Base-by-base conservation (phyloP, 2,329 filamentous ascomycete genomes). In the Fusarium sacchari region DNA sequence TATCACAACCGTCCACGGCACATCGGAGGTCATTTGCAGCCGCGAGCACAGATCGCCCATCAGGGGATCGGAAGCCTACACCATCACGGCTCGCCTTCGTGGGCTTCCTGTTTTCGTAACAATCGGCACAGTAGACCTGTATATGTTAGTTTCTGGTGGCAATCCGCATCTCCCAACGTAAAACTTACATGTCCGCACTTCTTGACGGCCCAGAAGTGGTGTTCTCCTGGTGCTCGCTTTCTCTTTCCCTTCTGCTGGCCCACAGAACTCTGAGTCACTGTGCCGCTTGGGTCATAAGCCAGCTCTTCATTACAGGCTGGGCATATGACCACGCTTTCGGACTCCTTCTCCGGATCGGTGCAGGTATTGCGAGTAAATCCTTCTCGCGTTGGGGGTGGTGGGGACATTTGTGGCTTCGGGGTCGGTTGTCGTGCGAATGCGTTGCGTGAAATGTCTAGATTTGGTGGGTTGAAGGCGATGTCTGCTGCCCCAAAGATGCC, bases 201-300 rank as follows among this genome's bases (percentile, higher is more conserved):
- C 82, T 95, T 97, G 40, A 96, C 88, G 2, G 96, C 92, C 95
- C 95, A 98, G 71, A 98, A 96, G 77, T 97, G 93, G 79, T 94
- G 91, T 82, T 97, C 95, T 28, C 86, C 88, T 12, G 85, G 82
- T 26, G 86, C 84, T 39, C 80, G 76, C 77, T 88, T 90, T 53
- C 84, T 83, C 43, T 83, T 87, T 7, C 72, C 72, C 71, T 77
- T 82, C 0, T 73, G 64, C 17, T 69, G 66, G 8, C 69, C 67
- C 20, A 74, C 68, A n/a, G 73, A 58, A 39, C 70, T 75, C 46
- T 60, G 66, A 7, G 64, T 44, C 10, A 71, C 76, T 26, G 76
- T 75, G 43, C 84, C 82, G 3, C 84, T 80, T 0, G 90, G 90
- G 20, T 95, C 93, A 57, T 92, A 90, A 11, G 94, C 93, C 22